These are phyloP conservation scores for Hypoxylon sp. DNA, from an alignment of 2,329 filamentous ascomycete genomes.

Conservation along the genomic window DNA sequence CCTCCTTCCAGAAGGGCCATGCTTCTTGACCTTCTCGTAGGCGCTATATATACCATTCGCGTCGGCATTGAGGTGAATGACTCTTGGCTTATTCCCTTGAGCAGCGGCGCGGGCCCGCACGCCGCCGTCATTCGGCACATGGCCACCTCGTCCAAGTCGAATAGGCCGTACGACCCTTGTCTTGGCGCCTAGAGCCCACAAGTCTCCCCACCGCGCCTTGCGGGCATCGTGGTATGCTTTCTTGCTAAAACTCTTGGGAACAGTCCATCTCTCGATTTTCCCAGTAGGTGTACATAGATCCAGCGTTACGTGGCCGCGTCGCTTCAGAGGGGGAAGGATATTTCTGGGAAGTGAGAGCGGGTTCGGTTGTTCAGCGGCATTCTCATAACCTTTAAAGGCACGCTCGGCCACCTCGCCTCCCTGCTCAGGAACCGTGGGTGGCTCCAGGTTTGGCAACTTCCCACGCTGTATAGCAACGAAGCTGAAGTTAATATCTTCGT, in stretches of 20 bases:
- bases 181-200: slow-evolving; percentile 96
- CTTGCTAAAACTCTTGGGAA: slow-evolving; percentile 84
- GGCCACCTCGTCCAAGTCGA: slow-evolving; percentile 68
- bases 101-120: slow-evolving; percentile 58
- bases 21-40: slow-evolving; percentile 54
- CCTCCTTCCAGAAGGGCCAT: slow-evolving; percentile 55
- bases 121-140: slow-evolving; percentile 61
- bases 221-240: slow-evolving; percentile 92
- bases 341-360: slow-evolving; percentile 82
- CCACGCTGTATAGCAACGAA: slow-evolving; percentile 90
- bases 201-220: slow-evolving; percentile 91
- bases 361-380: slow-evolving; percentile 62
- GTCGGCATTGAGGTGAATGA: slow-evolving; percentile 59
- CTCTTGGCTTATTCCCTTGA: slow-evolving; percentile 58
- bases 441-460: slow-evolving; percentile 60
- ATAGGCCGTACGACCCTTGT: slow-evolving; percentile 76
- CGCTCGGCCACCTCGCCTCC: slow-evolving; percentile 71
- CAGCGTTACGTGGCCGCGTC: slow-evolving; percentile 87
- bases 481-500: slow-evolving; percentile 92
- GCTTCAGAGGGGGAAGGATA: slow-evolving; percentile 86
- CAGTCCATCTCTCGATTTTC: slow-evolving; percentile 91
- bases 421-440: slow-evolving; percentile 53
- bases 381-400: slow-evolving; percentile 82
- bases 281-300: slow-evolving; percentile 92
- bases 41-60: slow-evolving; percentile 58